A percentile compares a stretch with the other conserved stretches of the same genome.
These are phyloP conservation scores for Trichoderma sp. DNA, from an alignment of 2,329 filamentous ascomycete genomes.

Conservation along the genomic window DNA sequence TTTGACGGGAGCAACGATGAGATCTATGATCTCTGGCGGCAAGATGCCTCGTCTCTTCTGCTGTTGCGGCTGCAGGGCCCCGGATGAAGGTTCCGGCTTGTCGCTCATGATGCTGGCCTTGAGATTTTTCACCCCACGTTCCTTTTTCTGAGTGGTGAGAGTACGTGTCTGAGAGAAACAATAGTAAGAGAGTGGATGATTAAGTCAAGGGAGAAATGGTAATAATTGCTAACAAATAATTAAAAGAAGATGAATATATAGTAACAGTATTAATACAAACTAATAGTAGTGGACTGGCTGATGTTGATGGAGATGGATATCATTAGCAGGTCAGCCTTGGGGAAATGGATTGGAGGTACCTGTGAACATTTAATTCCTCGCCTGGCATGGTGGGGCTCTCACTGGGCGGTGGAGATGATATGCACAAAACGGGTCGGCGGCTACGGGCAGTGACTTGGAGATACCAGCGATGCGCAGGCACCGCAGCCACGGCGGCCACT, in stretches of 20 bases:
- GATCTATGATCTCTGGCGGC: slow-evolving; percentile 46
- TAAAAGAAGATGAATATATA: no score
- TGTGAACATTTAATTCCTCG: slow-evolving; percentile 9
- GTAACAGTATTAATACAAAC: not conserved
- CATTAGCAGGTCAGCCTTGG: not conserved
- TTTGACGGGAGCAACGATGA: slow-evolving; percentile 55
- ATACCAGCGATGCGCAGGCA: not conserved
- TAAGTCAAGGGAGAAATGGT: not conserved
- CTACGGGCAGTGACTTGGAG: not conserved
- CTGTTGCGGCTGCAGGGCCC: slow-evolving; percentile 22
- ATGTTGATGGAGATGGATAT: not conserved
- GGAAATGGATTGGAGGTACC: not conserved
- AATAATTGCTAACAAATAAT: not conserved
- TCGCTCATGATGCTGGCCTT: slow-evolving; percentile 1
- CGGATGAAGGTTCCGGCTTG: not conserved
- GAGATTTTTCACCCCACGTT: not conserved
- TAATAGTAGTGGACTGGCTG: not conserved
- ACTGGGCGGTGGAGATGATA: slow-evolving; percentile 2
- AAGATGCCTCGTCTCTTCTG: slow-evolving; percentile 40
- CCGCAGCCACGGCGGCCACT: not conserved
- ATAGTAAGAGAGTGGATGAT: no score
- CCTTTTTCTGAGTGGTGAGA: not conserved
- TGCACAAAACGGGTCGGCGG: slow-evolving; percentile 23
- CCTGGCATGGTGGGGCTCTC: not conserved
- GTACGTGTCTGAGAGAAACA: not conserved